Conservation (phyloP, 495 filamentous ascomycete genomes). For the Talaromyces liani region DNA sequence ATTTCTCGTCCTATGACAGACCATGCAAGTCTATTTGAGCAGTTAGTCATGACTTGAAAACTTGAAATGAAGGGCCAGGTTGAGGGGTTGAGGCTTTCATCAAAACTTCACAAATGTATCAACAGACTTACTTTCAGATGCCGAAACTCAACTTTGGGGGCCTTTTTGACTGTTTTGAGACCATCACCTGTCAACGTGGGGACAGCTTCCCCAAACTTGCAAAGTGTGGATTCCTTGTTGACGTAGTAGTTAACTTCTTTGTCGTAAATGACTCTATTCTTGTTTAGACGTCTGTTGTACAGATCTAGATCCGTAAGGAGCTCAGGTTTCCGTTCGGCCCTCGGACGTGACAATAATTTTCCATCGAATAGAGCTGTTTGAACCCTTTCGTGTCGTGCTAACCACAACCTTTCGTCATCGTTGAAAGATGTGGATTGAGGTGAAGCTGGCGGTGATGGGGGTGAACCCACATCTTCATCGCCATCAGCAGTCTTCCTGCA, state of each 20-base stretch:
- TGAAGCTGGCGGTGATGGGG: not conserved
- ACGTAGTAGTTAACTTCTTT: not conserved
- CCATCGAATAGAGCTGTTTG: not conserved
- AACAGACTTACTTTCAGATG: too few species aligned
- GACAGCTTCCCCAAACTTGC: not conserved
- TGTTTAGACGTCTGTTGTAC: not conserved
- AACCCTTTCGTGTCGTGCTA: not conserved
- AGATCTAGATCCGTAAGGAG: constrained; percentile 20
- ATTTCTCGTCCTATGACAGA: too few species aligned
- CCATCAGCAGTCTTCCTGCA: constrained; percentile 42
- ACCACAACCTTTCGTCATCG: not conserved
- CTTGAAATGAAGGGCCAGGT: too few species aligned
- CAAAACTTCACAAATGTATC: too few species aligned
- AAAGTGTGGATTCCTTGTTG: not conserved
- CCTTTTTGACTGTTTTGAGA: too few species aligned
- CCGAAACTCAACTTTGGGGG: too few species aligned
- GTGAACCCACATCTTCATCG: not conserved
- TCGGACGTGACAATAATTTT: not conserved
- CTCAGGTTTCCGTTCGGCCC: not conserved
- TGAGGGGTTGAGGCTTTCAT: too few species aligned
- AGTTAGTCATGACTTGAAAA: too few species aligned
- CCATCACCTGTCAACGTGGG: not conserved
- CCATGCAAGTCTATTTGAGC: too few species aligned
- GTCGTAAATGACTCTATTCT: constrained; percentile 19
- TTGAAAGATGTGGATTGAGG: not conserved